These are phyloP conservation scores for Boletus subparvulus DNA, from an alignment of 768 basidiomycete genomes.

Conservation along the genomic window DNA sequence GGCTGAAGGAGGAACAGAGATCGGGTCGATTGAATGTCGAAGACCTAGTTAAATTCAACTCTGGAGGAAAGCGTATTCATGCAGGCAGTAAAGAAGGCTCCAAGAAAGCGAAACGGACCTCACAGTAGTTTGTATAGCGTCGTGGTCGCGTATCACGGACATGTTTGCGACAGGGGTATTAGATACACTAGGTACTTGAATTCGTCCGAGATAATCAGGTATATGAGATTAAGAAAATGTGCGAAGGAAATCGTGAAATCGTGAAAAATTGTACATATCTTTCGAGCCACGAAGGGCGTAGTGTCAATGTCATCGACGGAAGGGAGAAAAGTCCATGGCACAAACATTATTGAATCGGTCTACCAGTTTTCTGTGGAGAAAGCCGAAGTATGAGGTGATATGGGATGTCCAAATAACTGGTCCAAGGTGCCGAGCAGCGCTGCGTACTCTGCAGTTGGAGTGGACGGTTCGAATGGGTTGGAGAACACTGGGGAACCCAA, in stretches of 20 bases:
- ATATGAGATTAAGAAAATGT: neutral
- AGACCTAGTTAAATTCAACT: conserved; percentile 20
- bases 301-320: neutral
- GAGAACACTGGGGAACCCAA: conserved; percentile 30
- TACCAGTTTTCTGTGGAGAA: conserved; percentile 16
- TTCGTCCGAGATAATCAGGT: conserved; percentile 9
- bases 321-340: neutral
- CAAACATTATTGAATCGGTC: neutral
- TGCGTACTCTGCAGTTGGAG: conserved; percentile 1
- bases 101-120: conserved; percentile 34
- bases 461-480: conserved; percentile 28
- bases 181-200: conserved; percentile 23
- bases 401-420: conserved; percentile 31
- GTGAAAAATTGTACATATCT: neutral
- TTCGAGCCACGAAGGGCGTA: neutral
- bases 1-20: conserved; percentile 59
- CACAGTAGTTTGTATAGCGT: neutral
- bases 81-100: conserved; percentile 15
- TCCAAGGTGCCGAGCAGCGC: conserved; percentile 25
- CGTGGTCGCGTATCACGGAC: neutral
- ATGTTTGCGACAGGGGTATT: conserved; percentile 7
- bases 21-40: conserved; percentile 45
- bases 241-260: neutral
- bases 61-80: conserved; percentile 28
- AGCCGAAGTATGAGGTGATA: conserved; percentile 23